phyloP scores from a whole-genome alignment of 495 filamentous ascomycete genomes.

The Penicillium paxilli region DNA sequence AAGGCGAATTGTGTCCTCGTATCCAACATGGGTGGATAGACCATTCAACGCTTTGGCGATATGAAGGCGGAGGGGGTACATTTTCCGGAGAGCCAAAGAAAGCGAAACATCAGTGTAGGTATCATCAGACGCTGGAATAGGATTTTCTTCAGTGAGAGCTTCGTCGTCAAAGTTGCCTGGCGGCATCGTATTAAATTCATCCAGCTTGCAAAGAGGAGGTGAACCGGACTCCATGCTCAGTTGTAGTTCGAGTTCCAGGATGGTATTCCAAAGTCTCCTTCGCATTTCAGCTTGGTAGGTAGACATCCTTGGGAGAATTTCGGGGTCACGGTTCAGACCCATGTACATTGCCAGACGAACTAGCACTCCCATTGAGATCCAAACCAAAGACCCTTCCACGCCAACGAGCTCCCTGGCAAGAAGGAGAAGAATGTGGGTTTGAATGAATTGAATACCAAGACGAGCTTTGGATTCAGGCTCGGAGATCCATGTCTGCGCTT shows the following conservation, averaged over 20 bases:
- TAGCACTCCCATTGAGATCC: slow-evolving; percentile 56
- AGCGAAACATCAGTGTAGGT: slow-evolving; percentile 45
- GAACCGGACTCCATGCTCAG: slow-evolving; percentile 54
- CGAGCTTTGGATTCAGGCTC: slow-evolving; percentile 51
- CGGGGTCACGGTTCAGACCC: slow-evolving; percentile 62
- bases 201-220: slow-evolving; percentile 44
- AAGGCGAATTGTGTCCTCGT: slow-evolving; percentile 39
- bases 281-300: slow-evolving; percentile 55
- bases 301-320: slow-evolving; percentile 39
- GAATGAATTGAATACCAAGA: slow-evolving; percentile 42
- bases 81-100: slow-evolving; percentile 44
- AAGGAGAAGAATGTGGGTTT: slow-evolving; percentile 49
- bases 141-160: slow-evolving; percentile 27
- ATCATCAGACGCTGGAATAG: slow-evolving; percentile 29
- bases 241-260: slow-evolving; percentile 54
- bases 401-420: slow-evolving; percentile 47
- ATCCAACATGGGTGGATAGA: slow-evolving; percentile 29
- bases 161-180: slow-evolving; percentile 52
- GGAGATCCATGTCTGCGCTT: slow-evolving; percentile 53
- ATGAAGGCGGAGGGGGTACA: slow-evolving; percentile 45
- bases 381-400: slow-evolving; percentile 51
- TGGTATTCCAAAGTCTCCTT: slow-evolving; percentile 61
- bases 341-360: slow-evolving; percentile 58
- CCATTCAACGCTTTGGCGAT: slow-evolving; percentile 50
- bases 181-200: slow-evolving; percentile 56